Percentiles rank a stretch among this genome's conserved stretches.
These are phyloP conservation scores for Beauveria sp. DNA, from an alignment of 2,329 filamentous ascomycete species.

Conservation along the genomic window DNA sequence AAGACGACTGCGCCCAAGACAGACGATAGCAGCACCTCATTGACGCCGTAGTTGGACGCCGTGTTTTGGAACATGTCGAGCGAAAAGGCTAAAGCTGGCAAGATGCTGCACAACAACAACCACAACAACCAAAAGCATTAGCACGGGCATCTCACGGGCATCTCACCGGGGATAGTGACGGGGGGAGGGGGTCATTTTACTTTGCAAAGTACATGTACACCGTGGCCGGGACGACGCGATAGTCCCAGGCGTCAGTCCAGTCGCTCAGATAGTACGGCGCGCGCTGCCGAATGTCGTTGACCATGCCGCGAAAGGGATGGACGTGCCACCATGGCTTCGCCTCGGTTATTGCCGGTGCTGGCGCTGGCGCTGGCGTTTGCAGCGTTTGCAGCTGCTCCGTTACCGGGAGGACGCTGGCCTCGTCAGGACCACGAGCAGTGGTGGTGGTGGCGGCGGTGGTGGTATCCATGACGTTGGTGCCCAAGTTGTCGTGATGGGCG, in stretches of 20 bases:
- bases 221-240: constrained; percentile 78
- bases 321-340: constrained; percentile 63
- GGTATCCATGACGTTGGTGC: not conserved
- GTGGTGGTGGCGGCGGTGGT: not conserved
- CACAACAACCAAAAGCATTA: constrained; percentile 7
- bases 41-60: constrained; percentile 76
- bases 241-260: constrained; percentile 84
- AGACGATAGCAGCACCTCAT: constrained; percentile 81
- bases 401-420: not conserved
- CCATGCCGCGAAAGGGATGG: constrained; percentile 68
- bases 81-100: constrained; percentile 81
- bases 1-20: constrained; percentile 80
- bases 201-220: constrained; percentile 95
- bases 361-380: not conserved
- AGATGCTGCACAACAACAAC: constrained; percentile 48
- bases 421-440: not conserved
- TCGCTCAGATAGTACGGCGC: constrained; percentile 74
- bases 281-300: constrained; percentile 66
- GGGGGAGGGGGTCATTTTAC: constrained; percentile 45
- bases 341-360: not conserved
- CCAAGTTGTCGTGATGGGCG: not conserved
- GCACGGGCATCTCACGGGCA: not conserved
- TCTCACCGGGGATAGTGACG: too few species aligned
- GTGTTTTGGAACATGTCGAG: constrained; percentile 92
- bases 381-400: not conserved